Evolutionary conservation across 208 protist genomes (phyloP).

Genomic region (Acanthamoeba culbertsoni): DNA sequence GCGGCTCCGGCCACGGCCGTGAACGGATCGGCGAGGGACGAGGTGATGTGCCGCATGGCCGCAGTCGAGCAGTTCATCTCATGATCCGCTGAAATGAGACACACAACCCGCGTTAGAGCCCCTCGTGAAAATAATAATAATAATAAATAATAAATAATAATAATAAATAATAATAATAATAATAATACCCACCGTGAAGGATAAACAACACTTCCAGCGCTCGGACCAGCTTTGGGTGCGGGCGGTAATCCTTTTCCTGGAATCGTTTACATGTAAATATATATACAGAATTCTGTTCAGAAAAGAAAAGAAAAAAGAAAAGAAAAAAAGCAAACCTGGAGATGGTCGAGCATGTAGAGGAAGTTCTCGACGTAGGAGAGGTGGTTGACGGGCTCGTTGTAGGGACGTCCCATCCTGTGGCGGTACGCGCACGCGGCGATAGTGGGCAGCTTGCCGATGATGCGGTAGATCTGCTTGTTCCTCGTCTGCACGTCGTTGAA

Average conservation of each 20-base stretch:
- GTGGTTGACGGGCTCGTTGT: conserved; percentile 75
- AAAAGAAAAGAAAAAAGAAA: background rate
- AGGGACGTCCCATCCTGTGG: conserved; percentile 69
- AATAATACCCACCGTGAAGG: background rate
- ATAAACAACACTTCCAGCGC: conserved; percentile 63
- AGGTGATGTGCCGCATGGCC: conserved; percentile 80
- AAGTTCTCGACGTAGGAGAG: conserved; percentile 86
- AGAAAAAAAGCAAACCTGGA: conserved; percentile 1
- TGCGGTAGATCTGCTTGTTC: conserved; percentile 83
- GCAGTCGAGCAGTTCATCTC: conserved; percentile 86
- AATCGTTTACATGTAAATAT: too few species aligned
- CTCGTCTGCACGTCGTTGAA: conserved; percentile 69
- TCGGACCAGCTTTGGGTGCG: conserved; percentile 65
- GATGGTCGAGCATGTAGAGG: conserved; percentile 84
- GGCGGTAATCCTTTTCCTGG: conserved; percentile 61
- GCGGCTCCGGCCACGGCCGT: conserved; percentile 71
- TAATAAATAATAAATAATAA: background rate
- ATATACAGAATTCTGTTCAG: background rate
- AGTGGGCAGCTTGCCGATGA: conserved; percentile 85
- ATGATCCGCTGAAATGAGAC: conserved; percentile 86
- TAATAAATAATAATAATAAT: background rate
- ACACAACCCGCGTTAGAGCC: too few species aligned
- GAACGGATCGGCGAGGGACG: conserved; percentile 79
- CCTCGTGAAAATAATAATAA: too few species aligned
- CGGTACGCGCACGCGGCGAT: conserved; percentile 86